These are phyloP conservation scores for Annulohypoxylon nitens DNA, from an alignment of 495 filamentous ascomycete genomes.

Conservation along the genomic window DNA sequence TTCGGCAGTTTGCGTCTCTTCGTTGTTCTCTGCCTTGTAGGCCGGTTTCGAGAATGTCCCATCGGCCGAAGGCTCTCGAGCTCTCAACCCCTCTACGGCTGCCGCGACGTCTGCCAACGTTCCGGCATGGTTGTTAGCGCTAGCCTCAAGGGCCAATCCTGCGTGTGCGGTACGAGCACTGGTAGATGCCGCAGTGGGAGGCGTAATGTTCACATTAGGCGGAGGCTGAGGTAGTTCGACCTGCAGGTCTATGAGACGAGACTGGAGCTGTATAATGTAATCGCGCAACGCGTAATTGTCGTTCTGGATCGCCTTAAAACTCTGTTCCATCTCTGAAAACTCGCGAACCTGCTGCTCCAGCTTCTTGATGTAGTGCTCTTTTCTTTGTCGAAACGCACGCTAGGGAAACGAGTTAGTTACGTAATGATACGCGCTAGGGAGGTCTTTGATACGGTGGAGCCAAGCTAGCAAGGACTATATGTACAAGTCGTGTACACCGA, in stretches of 20 bases:
- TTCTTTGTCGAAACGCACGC: constrained; percentile 97
- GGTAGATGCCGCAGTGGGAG: constrained; percentile 65
- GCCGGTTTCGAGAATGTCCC: constrained; percentile 43
- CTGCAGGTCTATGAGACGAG: constrained; percentile 84
- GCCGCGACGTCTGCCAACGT: constrained; percentile 52
- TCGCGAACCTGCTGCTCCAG: constrained; percentile 91
- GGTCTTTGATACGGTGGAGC: constrained; percentile 25
- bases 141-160: constrained; percentile 37
- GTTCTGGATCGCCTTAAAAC: constrained; percentile 77
- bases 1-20: constrained; percentile 55
- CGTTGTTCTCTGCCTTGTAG: constrained; percentile 48
- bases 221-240: constrained; percentile 89
- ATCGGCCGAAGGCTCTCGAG: constrained; percentile 43
- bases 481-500: constrained; percentile 29
- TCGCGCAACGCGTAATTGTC: constrained; percentile 93
- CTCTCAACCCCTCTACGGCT: constrained; percentile 48
- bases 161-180: constrained; percentile 44
- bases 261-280: constrained; percentile 91
- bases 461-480: constrained; percentile 7
- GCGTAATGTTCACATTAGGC: constrained; percentile 57
- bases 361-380: constrained; percentile 97
- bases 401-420: constrained; percentile 56
- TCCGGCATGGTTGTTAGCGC: constrained; percentile 44
- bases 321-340: constrained; percentile 74
- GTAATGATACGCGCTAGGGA: constrained; percentile 35